Percentiles rank a stretch among this genome's conserved stretches.
These are phyloP conservation scores for Saccharomyces pastorianus DNA, from an alignment of 1,139 yeast genomes.

Conservation along the genomic window DNA sequence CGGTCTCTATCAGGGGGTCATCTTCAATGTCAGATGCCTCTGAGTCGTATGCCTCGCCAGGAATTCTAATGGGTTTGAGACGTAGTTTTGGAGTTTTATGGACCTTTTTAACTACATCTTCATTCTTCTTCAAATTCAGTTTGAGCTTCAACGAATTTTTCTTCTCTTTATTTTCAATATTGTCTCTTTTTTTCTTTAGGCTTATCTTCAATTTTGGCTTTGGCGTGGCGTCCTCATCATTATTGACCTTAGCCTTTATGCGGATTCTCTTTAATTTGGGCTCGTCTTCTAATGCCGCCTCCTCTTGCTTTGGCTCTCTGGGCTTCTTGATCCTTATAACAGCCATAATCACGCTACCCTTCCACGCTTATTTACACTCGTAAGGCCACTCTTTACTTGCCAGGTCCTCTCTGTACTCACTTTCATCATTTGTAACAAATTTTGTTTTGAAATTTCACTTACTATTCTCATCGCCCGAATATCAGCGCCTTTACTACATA, in stretches of 20 bases:
- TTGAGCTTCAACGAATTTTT: conserved; percentile 22
- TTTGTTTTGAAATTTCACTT: conserved; percentile 1
- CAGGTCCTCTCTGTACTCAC: background rate
- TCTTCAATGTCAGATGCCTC: conserved; percentile 96
- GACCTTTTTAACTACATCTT: conserved; percentile 20
- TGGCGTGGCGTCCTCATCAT: conserved; percentile 1
- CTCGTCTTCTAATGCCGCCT: conserved; percentile 7
- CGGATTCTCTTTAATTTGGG: conserved; percentile 24
- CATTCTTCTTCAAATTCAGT: conserved; percentile 26
- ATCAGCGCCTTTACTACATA: background rate
- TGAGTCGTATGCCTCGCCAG: conserved; percentile 94
- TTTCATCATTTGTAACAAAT: background rate
- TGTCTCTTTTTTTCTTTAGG: conserved; percentile 22
- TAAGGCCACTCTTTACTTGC: background rate
- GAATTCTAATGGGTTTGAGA: conserved; percentile 74
- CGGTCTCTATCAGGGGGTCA: conserved; percentile 87
- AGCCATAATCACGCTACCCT: conserved; percentile 15
- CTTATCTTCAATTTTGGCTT: conserved; percentile 28
- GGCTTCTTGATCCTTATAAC: conserved; percentile 30
- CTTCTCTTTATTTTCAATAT: conserved; percentile 3
- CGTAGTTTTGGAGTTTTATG: conserved; percentile 53
- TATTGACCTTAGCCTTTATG: conserved; percentile 17
- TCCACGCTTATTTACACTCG: background rate
- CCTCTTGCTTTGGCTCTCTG: conserved; percentile 11
- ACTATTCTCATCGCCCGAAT: conserved; percentile 1